A percentile compares a stretch with the other conserved stretches of the same genome.
These are phyloP conservation scores for Magnaporthiopsis incrustans DNA, from an alignment of 2,329 filamentous ascomycete genomes.

Conservation along the genomic window DNA sequence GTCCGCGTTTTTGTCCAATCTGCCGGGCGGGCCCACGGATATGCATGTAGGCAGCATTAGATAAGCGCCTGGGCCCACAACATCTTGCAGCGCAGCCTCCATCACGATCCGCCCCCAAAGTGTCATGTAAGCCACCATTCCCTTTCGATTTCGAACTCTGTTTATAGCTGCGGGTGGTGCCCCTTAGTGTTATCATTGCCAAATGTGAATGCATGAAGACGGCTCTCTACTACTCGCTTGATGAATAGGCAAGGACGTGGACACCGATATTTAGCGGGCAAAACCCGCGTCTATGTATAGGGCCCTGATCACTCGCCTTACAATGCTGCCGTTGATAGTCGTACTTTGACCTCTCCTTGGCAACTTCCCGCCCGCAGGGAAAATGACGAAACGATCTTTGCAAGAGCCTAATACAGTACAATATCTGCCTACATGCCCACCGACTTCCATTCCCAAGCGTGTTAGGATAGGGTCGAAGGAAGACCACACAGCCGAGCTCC, in stretches of 20 bases:
- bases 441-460: background rate
- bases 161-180: too few species aligned
- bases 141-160: too few species aligned
- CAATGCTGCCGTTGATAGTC: background rate
- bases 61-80: background rate
- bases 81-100: too few species aligned
- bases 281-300: background rate
- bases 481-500: background rate
- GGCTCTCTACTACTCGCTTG: background rate
- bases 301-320: background rate
- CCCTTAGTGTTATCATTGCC: background rate
- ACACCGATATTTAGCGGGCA: background rate
- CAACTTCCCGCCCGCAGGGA: background rate
- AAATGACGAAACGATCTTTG: background rate
- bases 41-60: slow-evolving; percentile 4
- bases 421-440: background rate
- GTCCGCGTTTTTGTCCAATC: background rate
- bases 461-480: background rate
- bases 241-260: background rate
- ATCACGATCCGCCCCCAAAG: too few species aligned
- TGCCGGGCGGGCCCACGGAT: background rate
- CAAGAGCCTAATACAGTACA: background rate
- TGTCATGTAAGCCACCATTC: too few species aligned
- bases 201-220: background rate
- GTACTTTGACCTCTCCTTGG: background rate